Evolutionary conservation across 768 basidiomycete genomes (phyloP).

Genomic region (Lyophyllum semitale): DNA sequence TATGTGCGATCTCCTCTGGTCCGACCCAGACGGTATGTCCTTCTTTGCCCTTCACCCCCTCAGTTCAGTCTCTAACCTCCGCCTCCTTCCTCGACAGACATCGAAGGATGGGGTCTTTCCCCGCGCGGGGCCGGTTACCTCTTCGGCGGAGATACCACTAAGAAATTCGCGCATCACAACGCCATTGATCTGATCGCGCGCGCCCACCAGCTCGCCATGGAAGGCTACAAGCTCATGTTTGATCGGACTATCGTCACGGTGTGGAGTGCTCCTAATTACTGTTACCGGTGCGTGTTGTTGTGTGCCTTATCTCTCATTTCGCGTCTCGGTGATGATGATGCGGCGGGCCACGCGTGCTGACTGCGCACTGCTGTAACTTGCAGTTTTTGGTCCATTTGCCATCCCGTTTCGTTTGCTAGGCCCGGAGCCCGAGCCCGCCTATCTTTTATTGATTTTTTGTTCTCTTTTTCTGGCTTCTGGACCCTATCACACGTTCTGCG

Average conservation of each 20-base stretch:
- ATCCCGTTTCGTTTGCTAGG: no score
- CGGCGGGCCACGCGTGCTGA: no score
- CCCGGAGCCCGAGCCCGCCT: no score
- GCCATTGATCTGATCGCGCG: constrained; percentile 93
- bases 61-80: no score
- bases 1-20: constrained; percentile 99
- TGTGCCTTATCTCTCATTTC: constrained; percentile 8
- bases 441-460: no score
- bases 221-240: constrained; percentile 97
- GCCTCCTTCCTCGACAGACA: constrained; percentile 70
- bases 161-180: constrained; percentile 88
- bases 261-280: constrained; percentile 98
- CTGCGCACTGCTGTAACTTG: no score
- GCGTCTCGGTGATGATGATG: no score
- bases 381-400: no score
- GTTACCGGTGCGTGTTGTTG: constrained; percentile 74
- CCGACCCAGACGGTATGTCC: constrained; percentile 89
- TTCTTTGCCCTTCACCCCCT: constrained; percentile 1
- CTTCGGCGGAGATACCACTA: constrained; percentile 91
- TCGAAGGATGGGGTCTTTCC: constrained; percentile 93
- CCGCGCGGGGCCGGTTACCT: constrained; percentile 97
- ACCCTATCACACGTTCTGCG: no score
- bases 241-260: constrained; percentile 94
- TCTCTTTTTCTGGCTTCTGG: no score
- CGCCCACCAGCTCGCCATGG: constrained; percentile 98